Evolutionary conservation across 2,329 filamentous ascomycete genomes (phyloP).

Genomic region (Sporothrix sp.): DNA sequence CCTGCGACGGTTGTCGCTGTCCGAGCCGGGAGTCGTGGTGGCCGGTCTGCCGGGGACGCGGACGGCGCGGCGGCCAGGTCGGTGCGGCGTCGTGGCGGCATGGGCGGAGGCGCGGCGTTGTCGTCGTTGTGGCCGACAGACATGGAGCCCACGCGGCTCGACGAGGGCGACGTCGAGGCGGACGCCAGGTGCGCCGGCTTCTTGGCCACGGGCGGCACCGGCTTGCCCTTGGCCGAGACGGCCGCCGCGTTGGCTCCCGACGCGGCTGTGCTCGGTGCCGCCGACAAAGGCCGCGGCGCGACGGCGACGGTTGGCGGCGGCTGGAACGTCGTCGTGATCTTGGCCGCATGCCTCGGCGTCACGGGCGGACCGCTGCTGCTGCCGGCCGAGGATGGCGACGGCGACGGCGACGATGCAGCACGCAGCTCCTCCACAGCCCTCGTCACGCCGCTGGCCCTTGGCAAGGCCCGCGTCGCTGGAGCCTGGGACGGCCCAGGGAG

Average conservation of each 20-base stretch:
- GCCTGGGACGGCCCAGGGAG: constrained; percentile 22
- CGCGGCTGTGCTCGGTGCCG: constrained; percentile 28
- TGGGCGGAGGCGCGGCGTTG: neutral
- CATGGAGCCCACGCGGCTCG: constrained; percentile 19
- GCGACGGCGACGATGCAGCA: neutral
- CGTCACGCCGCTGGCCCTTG: constrained; percentile 12
- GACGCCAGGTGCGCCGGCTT: constrained; percentile 49
- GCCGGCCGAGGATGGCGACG: neutral
- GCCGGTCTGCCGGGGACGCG: neutral
- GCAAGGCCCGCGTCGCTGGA: neutral
- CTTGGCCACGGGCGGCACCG: constrained; percentile 49
- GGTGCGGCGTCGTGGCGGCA: constrained; percentile 9
- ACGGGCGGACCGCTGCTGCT: neutral
- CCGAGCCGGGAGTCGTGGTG: constrained; percentile 20
- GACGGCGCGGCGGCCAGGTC: neutral
- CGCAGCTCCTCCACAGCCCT: constrained; percentile 15
- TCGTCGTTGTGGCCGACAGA: constrained; percentile 12
- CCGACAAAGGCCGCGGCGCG: constrained; percentile 19
- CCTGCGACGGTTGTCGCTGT: too few species aligned
- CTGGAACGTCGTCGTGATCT: neutral
- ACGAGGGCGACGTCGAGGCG: constrained; percentile 15
- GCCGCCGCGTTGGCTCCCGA: constrained; percentile 14
- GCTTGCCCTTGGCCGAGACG: constrained; percentile 24
- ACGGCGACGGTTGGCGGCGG: neutral
- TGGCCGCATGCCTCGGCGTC: neutral